These are phyloP conservation scores for Pisolithus microcarpus DNA, from an alignment of 768 basidiomycete genomes.

Conservation along the genomic window DNA sequence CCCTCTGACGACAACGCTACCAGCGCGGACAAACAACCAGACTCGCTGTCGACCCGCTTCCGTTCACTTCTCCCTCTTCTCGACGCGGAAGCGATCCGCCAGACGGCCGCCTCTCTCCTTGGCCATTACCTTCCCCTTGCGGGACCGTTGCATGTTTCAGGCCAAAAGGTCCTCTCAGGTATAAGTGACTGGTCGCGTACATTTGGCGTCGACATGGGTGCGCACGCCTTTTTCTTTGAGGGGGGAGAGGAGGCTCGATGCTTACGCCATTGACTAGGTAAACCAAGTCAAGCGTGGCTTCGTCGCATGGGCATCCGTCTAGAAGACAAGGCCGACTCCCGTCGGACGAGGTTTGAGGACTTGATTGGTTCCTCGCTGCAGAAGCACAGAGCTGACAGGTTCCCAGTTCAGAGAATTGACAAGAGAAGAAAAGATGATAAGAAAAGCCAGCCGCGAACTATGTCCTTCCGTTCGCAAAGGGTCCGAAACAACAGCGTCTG, in stretches of 20 bases:
- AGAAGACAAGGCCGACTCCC: not conserved
- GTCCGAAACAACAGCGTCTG: too few relatives aligned
- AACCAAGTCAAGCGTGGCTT: not conserved
- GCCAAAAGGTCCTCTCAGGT: slow-evolving; percentile 44
- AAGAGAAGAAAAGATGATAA: slow-evolving; percentile 8
- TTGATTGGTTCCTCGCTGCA: not conserved
- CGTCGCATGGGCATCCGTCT: not conserved
- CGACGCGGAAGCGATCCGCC: slow-evolving; percentile 46
- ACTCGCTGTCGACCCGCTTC: slow-evolving; percentile 14
- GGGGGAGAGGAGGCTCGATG: not conserved
- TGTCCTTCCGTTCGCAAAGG: too few relatives aligned
- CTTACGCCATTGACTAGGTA: not conserved
- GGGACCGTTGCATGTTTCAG: slow-evolving; percentile 39
- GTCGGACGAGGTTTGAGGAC: not conserved
- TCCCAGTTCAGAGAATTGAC: not conserved
- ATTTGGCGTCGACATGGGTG: slow-evolving; percentile 8
- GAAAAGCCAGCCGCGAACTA: not conserved
- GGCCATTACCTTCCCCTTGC: slow-evolving; percentile 63
- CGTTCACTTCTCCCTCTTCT: slow-evolving; percentile 28
- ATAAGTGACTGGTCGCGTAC: slow-evolving; percentile 51
- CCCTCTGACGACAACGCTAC: too few relatives aligned
- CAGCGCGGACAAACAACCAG: slow-evolving; percentile 6
- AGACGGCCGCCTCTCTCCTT: slow-evolving; percentile 58
- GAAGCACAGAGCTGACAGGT: not conserved
- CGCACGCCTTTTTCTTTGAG: not conserved